phyloP scores from a whole-genome alignment of 257 asterid species.

The Scutellaria barbata region DNA sequence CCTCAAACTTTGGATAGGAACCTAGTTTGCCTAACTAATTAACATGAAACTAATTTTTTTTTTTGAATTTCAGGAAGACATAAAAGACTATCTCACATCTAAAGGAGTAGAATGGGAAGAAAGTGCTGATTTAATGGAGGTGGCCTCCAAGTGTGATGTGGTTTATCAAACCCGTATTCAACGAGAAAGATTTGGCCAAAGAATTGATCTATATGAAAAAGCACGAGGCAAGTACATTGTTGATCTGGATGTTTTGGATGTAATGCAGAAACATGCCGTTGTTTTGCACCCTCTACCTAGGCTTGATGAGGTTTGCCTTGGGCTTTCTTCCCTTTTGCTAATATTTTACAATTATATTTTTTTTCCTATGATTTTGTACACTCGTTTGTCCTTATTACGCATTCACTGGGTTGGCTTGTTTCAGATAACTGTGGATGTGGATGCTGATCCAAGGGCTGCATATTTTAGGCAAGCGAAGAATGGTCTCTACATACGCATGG shows the following conservation, averaged over 20 bases:
- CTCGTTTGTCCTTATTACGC: too few species aligned
- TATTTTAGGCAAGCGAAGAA: slow-evolving; percentile 81
- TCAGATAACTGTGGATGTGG: slow-evolving; percentile 55
- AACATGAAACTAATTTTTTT: background rate
- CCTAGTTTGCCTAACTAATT: background rate
- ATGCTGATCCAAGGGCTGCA: slow-evolving; percentile 71
- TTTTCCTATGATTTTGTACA: too few species aligned
- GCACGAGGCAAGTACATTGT: slow-evolving; percentile 87
- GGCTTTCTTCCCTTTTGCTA: background rate
- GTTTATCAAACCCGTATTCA: slow-evolving; percentile 82
- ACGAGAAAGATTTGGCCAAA: slow-evolving; percentile 74
- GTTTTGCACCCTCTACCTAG: slow-evolving; percentile 87
- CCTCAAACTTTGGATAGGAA: background rate
- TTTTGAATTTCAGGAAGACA: slow-evolving; percentile 62
- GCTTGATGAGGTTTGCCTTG: slow-evolving; percentile 69
- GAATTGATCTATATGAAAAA: slow-evolving; percentile 69
- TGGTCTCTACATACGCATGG: slow-evolving; percentile 79
- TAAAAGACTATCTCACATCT: slow-evolving; percentile 72
- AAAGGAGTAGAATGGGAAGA: slow-evolving; percentile 83
- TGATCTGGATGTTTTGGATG: slow-evolving; percentile 49
- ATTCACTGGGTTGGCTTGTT: background rate
- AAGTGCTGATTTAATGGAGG: slow-evolving; percentile 69
- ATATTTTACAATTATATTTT: background rate
- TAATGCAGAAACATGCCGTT: slow-evolving; percentile 82
- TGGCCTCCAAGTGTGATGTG: slow-evolving; percentile 87